These are phyloP conservation scores for Boletus bicolor DNA, from an alignment of 768 basidiomycete species.

Conservation along the genomic window DNA sequence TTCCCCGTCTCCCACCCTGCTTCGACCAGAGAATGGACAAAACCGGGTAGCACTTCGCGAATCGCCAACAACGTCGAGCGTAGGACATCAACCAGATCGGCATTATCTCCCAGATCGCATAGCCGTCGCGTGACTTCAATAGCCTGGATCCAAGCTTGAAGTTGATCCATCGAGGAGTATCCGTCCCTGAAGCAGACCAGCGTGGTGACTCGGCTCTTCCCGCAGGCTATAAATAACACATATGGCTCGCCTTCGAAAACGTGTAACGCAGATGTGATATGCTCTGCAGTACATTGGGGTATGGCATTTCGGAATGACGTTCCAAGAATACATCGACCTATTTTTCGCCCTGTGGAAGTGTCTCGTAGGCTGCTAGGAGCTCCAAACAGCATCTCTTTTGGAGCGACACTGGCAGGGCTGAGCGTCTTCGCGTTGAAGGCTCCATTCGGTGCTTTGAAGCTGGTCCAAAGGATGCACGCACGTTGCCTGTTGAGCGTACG, in stretches of 20 bases:
- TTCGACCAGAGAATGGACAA: constrained; percentile 15
- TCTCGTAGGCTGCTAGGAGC: constrained; percentile 39
- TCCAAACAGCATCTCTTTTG: constrained; percentile 45
- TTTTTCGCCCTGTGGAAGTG: constrained; percentile 26
- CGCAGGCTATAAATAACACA: constrained; percentile 45
- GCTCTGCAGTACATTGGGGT: constrained; percentile 5
- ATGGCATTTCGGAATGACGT: constrained; percentile 37
- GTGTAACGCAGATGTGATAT: constrained; percentile 32
- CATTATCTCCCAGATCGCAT: background rate
- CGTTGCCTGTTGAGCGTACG: constrained; percentile 62
- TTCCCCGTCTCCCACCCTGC: constrained; percentile 39
- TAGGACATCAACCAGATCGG: constrained; percentile 6
- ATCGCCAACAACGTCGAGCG: constrained; percentile 11
- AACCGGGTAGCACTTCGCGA: constrained; percentile 15
- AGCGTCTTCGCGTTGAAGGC: constrained; percentile 9
- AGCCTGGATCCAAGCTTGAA: constrained; percentile 50
- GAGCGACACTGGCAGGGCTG: constrained; percentile 40
- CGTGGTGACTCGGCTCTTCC: constrained; percentile 16
- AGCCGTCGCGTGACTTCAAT: constrained; percentile 18
- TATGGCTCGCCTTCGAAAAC: constrained; percentile 48
- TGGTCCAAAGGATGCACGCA: constrained; percentile 49
- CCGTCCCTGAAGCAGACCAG: constrained; percentile 52
- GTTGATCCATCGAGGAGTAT: constrained; percentile 44
- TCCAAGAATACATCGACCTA: constrained; percentile 52
- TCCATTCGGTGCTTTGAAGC: constrained; percentile 12